Percentiles rank a stretch among this genome's conserved stretches.
Evolutionary conservation across 768 basidiomycete genomes (phyloP).

Genomic region (Glaciozyma martinii): DNA sequence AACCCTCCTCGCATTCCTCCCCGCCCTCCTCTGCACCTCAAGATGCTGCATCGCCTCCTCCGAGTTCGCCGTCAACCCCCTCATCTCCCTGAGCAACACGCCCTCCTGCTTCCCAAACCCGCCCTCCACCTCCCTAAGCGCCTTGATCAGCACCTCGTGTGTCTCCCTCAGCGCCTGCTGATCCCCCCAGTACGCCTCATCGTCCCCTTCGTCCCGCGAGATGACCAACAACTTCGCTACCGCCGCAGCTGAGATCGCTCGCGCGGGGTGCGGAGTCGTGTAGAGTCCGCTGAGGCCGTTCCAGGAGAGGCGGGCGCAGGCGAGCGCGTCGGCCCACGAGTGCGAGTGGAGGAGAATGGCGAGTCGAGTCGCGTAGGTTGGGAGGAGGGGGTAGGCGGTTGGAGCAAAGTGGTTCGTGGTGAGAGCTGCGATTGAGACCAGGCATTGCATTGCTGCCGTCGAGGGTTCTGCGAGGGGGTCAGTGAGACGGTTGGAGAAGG

Average conservation of each 20-base stretch:
- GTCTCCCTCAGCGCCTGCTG: background rate
- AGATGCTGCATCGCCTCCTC: conserved; percentile 10
- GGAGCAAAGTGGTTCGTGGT: conserved; percentile 56
- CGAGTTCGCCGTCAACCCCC: conserved; percentile 1
- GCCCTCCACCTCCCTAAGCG: conserved; percentile 4
- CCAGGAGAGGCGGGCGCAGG: conserved; percentile 38
- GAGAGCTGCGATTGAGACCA: conserved; percentile 49
- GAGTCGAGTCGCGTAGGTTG: conserved; percentile 54
- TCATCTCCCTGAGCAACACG: conserved; percentile 11
- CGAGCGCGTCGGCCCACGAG: conserved; percentile 38
- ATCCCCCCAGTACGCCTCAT: conserved; percentile 15
- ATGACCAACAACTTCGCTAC: conserved; percentile 13
- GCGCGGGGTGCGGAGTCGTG: conserved; percentile 20
- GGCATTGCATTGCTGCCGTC: conserved; percentile 53
- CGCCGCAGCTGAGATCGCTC: conserved; percentile 13
- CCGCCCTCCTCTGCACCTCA: no score
- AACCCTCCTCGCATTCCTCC: no score
- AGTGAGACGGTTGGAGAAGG: background rate
- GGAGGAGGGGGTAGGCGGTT: conserved; percentile 63
- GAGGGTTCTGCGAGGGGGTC: no score
- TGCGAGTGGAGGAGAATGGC: conserved; percentile 47
- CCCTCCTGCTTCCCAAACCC: conserved; percentile 9
- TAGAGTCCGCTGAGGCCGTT: background rate
- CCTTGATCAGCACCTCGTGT: conserved; percentile 5
- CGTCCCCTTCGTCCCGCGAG: background rate